These are phyloP conservation scores for Phaeophleospora eucalypticola DNA, from an alignment of 2,329 filamentous ascomycete species.

Conservation along the genomic window DNA sequence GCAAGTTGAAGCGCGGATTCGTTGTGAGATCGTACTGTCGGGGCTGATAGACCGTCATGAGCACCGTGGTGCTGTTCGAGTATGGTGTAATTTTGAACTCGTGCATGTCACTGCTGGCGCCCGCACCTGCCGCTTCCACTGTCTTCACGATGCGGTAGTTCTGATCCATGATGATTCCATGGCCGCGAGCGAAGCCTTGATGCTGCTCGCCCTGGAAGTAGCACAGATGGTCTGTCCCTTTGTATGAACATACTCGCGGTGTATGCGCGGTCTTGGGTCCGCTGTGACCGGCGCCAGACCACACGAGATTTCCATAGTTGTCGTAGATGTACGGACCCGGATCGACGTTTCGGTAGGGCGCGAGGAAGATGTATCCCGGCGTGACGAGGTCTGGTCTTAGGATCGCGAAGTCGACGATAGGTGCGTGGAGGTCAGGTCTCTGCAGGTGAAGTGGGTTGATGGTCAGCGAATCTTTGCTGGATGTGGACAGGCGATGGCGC, in stretches of 20 bases:
- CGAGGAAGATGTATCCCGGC: conserved; percentile 50
- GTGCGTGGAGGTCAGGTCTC: conserved; percentile 39
- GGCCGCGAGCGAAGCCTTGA: conserved; percentile 49
- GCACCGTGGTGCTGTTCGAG: conserved; percentile 37
- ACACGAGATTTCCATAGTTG: conserved; percentile 48
- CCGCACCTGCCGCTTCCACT: conserved; percentile 37
- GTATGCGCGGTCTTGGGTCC: conserved; percentile 49
- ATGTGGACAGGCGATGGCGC: conserved; percentile 1
- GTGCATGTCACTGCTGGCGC: conserved; percentile 50
- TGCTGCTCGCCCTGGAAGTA: conserved; percentile 51
- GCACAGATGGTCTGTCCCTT: conserved; percentile 48
- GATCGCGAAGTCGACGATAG: conserved; percentile 33
- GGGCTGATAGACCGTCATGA: conserved; percentile 38
- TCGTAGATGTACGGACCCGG: conserved; percentile 52
- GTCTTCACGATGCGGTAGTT: conserved; percentile 48
- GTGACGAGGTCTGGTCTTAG: conserved; percentile 34
- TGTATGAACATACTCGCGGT: conserved; percentile 48
- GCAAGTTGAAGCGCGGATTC: conserved; percentile 34
- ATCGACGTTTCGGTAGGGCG: conserved; percentile 47
- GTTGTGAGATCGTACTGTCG: conserved; percentile 45
- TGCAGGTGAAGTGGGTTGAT: conserved; percentile 13
- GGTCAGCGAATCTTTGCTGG: conserved; percentile 11
- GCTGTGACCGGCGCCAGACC: conserved; percentile 47
- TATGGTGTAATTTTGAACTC: conserved; percentile 48
- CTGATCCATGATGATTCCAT: conserved; percentile 51